These are phyloP conservation scores for Seiridium cupressi DNA, from an alignment of 2,329 filamentous ascomycete species.

Conservation along the genomic window DNA sequence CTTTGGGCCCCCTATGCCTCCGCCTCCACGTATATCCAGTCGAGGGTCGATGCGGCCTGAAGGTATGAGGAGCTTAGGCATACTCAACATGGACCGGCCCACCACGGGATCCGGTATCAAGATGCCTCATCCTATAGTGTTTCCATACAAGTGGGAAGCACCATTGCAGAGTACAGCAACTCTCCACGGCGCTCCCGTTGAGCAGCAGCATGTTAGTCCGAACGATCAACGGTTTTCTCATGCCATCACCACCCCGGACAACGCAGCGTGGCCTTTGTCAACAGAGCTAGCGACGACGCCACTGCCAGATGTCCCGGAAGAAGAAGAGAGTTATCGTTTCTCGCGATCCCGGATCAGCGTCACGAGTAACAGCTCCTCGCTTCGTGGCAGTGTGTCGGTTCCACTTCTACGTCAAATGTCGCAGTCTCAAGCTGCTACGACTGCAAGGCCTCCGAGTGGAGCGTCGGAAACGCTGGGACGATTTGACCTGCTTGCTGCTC, in stretches of 20 bases:
- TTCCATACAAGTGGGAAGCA: slow-evolving; percentile 15
- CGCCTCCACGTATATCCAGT: slow-evolving; percentile 53
- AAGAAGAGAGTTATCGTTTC: slow-evolving; percentile 50
- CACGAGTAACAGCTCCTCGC: slow-evolving; percentile 47
- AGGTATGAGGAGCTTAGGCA: neutral
- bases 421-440: slow-evolving; percentile 26
- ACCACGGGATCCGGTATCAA: slow-evolving; percentile 1
- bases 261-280: slow-evolving; percentile 44
- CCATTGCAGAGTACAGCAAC: slow-evolving; percentile 24
- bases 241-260: slow-evolving; percentile 40
- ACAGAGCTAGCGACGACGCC: slow-evolving; percentile 31
- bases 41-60: slow-evolving; percentile 40
- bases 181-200: neutral
- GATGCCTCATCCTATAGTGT: slow-evolving; percentile 13
- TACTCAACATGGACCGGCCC: slow-evolving; percentile 1
- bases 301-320: slow-evolving; percentile 61
- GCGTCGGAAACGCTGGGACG: slow-evolving; percentile 52
- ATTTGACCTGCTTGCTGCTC: slow-evolving; percentile 37
- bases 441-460: slow-evolving; percentile 38
- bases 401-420: slow-evolving; percentile 50
- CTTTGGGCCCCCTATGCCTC: slow-evolving; percentile 41
- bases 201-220: neutral
- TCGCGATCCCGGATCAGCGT: slow-evolving; percentile 41
- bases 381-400: slow-evolving; percentile 55
- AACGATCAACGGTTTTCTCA: slow-evolving; percentile 27